Conservation (phyloP, 805 yeast genomes). For the Lachancea waltii region DNA sequence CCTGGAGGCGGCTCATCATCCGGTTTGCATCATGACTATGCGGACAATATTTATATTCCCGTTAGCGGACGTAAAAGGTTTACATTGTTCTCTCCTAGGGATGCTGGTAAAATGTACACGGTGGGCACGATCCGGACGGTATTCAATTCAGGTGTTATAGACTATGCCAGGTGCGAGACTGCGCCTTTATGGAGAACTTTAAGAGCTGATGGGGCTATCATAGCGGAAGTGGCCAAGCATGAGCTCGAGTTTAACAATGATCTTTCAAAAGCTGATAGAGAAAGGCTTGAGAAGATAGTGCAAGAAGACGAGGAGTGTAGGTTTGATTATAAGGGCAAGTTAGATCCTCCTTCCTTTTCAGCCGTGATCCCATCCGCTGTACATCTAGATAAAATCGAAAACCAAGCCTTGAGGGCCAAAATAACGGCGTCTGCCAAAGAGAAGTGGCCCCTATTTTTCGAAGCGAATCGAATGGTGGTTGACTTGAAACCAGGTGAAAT, state of each 20-base stretch:
- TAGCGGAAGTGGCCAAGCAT: slow-evolving; percentile 44
- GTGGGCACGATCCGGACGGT: slow-evolving; percentile 54
- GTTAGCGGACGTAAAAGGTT: slow-evolving; percentile 57
- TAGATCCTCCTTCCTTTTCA: slow-evolving; percentile 67
- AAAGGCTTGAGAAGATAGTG: slow-evolving; percentile 21
- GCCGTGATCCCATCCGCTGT: slow-evolving; percentile 55
- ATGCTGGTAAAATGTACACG: slow-evolving; percentile 52
- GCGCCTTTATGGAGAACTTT: slow-evolving; percentile 61
- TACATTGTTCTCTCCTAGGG: slow-evolving; percentile 59
- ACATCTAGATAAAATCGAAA: slow-evolving; percentile 49
- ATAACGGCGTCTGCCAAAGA: slow-evolving; percentile 35
- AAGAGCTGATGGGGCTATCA: slow-evolving; percentile 55
- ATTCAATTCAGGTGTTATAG: slow-evolving; percentile 59
- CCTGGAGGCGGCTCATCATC: slow-evolving; percentile 60
- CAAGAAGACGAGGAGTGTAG: slow-evolving; percentile 24
- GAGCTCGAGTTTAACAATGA: slow-evolving; percentile 30
- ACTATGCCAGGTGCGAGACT: slow-evolving; percentile 45
- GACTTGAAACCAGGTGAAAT: slow-evolving; percentile 56
- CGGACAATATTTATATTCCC: slow-evolving; percentile 65
- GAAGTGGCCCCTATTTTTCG: slow-evolving; percentile 44
- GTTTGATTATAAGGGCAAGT: slow-evolving; percentile 2
- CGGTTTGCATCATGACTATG: slow-evolving; percentile 76
- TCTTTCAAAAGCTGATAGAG: slow-evolving; percentile 19
- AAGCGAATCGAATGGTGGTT: slow-evolving; percentile 39
- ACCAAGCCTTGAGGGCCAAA: slow-evolving; percentile 20